Base-by-base conservation (phyloP, 306 rosid genomes). In the Quercus berberidifolia region DNA sequence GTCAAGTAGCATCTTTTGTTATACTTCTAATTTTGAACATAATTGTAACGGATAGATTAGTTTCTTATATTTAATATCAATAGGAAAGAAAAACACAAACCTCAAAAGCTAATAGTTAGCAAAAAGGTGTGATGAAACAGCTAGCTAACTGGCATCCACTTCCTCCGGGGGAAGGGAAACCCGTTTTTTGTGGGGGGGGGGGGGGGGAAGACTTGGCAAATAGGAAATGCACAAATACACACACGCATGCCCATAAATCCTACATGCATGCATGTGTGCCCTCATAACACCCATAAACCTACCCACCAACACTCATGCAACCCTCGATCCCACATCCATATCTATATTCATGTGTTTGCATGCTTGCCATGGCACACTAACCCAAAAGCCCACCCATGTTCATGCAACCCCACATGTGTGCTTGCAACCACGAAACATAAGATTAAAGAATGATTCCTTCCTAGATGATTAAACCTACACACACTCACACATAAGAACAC, bases 1-100 rank as follows among this genome's bases (percentile, higher is more conserved):
- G 52, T 84, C 57, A 79, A 74, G 75, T 76, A 84, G 60, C 43
- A 75, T 55, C 74, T 60, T 26, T 75, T 6, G 17, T 33, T 13
- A 25, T 20, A 33, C 9, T 67, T 58, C 41, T 64, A 64, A 8
- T 13, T 30, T 30, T 30, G 5, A 15, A 63, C 69, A 49, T 26
- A 25, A 20, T 21, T 21, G 26, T 3, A n/a, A 59, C 1, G 5
- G 14, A 59, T 19, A 59, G 23, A 10, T 7, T n/a, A 10, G 23
- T 59, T 20, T 59, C 14, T 21, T 59, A 10, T 21, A 59, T 20
- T 3, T 21, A 59, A 20, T 59, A 21, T 59, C 5, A 21, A 59
- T 59, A 21, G 65, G 15, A 21, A 59, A 59, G 31, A 26, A 59
- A 59, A 21, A 12, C 28, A 21, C 1, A 58, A 58, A 6, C 10